phyloP scores from a whole-genome alignment of 176 grass and related monocot genomes.

The Carex parvula region DNA sequence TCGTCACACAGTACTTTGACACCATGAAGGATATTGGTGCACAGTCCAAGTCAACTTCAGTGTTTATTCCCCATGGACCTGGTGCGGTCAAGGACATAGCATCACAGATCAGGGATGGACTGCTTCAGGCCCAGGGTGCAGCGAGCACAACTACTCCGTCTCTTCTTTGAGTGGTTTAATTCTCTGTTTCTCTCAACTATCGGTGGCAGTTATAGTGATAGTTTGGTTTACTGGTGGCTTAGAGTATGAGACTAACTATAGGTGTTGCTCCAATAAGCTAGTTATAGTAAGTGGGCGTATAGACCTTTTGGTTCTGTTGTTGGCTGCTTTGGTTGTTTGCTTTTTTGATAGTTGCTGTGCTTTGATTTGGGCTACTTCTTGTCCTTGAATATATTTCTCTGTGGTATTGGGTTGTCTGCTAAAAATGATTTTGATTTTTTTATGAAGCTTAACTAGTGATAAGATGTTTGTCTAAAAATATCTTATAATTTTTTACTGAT shows the following conservation, averaged over 20 bases:
- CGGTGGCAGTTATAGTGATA: neutral
- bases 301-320: neutral
- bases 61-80: slow-evolving; percentile 80
- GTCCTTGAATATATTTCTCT: neutral
- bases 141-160: neutral
- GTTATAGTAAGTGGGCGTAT: neutral
- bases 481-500: no score
- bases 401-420: neutral
- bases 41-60: slow-evolving; percentile 54
- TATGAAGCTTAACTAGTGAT: neutral
- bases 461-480: neutral
- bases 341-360: neutral
- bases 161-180: neutral
- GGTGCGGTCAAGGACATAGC: slow-evolving; percentile 63
- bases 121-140: slow-evolving; percentile 47
- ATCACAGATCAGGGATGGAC: slow-evolving; percentile 64
- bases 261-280: neutral
- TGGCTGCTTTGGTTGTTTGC: neutral
- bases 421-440: neutral
- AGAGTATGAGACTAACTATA: neutral
- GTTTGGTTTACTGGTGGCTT: neutral
- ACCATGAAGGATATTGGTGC: slow-evolving; percentile 89
- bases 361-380: neutral
- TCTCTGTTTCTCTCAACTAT: neutral
- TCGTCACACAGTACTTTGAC: slow-evolving; percentile 80